A percentile compares a stretch with the other conserved stretches of the same genome.
Conservation (phyloP, 2,329 filamentous ascomycete species). For the Dactylellina haptotyla region DNA sequence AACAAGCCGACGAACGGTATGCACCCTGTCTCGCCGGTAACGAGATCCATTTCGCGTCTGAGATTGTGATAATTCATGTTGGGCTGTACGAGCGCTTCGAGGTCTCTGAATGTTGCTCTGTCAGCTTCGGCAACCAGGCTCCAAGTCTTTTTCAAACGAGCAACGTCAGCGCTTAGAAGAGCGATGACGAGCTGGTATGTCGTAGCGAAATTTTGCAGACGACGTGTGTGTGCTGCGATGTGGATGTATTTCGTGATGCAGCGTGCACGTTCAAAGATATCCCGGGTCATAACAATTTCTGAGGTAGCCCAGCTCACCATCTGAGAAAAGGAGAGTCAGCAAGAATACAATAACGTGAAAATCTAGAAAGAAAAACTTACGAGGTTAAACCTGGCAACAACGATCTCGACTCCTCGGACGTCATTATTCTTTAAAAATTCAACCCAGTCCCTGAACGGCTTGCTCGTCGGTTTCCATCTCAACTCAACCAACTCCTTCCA, state of each 20-base stretch:
- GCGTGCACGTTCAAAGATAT: constrained; percentile 76
- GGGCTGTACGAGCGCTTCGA: constrained; percentile 79
- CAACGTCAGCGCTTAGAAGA: constrained; percentile 76
- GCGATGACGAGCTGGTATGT: constrained; percentile 83
- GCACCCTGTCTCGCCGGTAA: constrained; percentile 73
- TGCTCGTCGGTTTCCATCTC: constrained; percentile 78
- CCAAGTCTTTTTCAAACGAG: constrained; percentile 77
- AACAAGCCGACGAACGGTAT: constrained; percentile 86
- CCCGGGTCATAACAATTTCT: constrained; percentile 78
- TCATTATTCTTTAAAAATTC: constrained; percentile 79
- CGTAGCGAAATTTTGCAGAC: constrained; percentile 83
- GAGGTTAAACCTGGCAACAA: constrained; percentile 86
- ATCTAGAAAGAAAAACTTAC: constrained; percentile 48
- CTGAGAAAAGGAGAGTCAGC: constrained; percentile 31
- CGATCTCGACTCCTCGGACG: constrained; percentile 80
- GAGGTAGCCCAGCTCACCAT: constrained; percentile 89
- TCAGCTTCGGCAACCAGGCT: constrained; percentile 73
- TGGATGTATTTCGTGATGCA: constrained; percentile 85
- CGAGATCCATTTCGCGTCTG: constrained; percentile 79
- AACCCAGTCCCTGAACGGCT: constrained; percentile 79
- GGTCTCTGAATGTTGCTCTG: constrained; percentile 71
- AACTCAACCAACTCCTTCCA: constrained; percentile 88
- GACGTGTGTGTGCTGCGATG: constrained; percentile 78
- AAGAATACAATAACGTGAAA: not conserved
- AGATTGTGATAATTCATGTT: constrained; percentile 80